Evolutionary conservation across 768 basidiomycete genomes (phyloP).

Genomic region (Pisolithus orientalis): DNA sequence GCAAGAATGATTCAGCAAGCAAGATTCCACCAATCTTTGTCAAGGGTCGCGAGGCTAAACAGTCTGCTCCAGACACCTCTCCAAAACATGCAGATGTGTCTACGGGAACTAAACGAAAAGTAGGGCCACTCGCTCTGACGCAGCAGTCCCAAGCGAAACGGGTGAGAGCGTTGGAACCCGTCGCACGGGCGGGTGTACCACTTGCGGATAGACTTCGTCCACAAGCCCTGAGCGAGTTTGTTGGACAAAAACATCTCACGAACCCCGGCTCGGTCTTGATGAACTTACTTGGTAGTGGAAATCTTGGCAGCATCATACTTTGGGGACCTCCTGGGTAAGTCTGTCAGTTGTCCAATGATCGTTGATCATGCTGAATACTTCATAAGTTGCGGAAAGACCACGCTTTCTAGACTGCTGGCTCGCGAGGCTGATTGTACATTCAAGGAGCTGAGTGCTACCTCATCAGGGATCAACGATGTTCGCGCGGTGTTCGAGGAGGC

Average conservation of each 20-base stretch:
- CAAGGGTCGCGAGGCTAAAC: constrained; percentile 12
- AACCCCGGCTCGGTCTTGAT: constrained; percentile 52
- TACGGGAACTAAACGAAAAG: constrained; percentile 24
- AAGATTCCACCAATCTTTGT: constrained; percentile 41
- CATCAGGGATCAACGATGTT: constrained; percentile 61
- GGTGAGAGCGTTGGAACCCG: constrained; percentile 14
- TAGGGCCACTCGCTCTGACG: constrained; percentile 6
- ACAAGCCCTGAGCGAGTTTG: constrained; percentile 51
- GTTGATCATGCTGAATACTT: not conserved
- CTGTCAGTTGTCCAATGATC: not conserved
- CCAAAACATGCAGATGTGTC: constrained; percentile 8
- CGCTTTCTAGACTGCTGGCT: constrained; percentile 67
- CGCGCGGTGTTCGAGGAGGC: constrained; percentile 74
- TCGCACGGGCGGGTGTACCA: constrained; percentile 37
- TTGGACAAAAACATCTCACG: constrained; percentile 66
- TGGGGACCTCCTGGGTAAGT: constrained; percentile 73
- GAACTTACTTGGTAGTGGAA: constrained; percentile 43
- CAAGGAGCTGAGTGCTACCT: constrained; percentile 76
- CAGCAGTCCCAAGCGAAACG: constrained; percentile 16
- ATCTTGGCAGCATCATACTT: constrained; percentile 54
- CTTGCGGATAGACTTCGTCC: constrained; percentile 74
- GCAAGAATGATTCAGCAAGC: constrained; percentile 12
- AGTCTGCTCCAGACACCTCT: constrained; percentile 8
- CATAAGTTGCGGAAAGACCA: constrained; percentile 65
- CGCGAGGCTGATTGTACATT: constrained; percentile 52